Evolutionary conservation across 192 early-diverging fungal genomes (phyloP), one percentile per base, ranked within the genome.

Genomic region (Entomortierella lignicola): DNA sequence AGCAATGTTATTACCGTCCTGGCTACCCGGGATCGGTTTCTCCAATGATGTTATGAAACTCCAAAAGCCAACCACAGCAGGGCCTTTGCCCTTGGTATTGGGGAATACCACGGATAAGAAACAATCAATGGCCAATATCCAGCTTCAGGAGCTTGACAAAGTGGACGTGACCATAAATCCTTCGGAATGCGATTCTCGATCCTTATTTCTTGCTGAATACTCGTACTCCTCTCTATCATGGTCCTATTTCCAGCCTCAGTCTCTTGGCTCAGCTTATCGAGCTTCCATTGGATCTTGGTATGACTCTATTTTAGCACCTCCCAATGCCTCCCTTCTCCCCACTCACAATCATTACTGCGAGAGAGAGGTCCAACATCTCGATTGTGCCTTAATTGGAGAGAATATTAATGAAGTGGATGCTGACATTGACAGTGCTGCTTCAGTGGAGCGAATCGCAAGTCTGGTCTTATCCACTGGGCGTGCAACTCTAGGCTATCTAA

Each of bases 401-500:
- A 39, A 18, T 2, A 29, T 21, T 17, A 50, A 2, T 17, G 7
- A 23, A 50, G 47, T 4, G 47, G 47, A 4, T 10, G 47, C 5
- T 4, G 47, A 15, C 47, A 23, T 34, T 37, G 17, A 0, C 12
- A 15, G 18, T 37, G 27, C 4, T 32, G 55, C 23, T 20, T 20
- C 25, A 21, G 15, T 25, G 42, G 32, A 4, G 27, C 30, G 32
- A 39, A n/a, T 72, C 20, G 17, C 60, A 6, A 23, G 23, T 18
- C 23, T 72, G 25, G 43, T 58, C 17, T 8, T 48, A 41, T 43
- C 61, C 1, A 63, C 69, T 12, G 47, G 69, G 10, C 43, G 50
- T 30, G 69, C 61, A 12, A 55, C 69, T 23, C 43, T 72, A 13
- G 60, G n/a, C n/a, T 72, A 55, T 41, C 31, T 72, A 21, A 51